These are phyloP conservation scores for Apiospora hydei DNA, from an alignment of 2,329 filamentous ascomycete species.

Conservation along the genomic window DNA sequence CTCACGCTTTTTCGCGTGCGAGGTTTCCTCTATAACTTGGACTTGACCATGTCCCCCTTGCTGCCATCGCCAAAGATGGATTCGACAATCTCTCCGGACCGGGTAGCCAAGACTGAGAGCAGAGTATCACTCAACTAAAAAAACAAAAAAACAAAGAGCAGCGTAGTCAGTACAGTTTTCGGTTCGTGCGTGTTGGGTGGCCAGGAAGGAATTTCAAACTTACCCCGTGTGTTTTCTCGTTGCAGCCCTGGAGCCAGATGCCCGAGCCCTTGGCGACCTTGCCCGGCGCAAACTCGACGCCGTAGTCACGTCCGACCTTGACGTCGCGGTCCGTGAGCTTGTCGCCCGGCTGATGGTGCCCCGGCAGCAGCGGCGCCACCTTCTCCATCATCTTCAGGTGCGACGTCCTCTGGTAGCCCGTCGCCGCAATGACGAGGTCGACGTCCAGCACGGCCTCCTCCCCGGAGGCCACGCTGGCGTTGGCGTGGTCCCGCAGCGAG, in stretches of 20 bases:
- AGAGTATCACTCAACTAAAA: slow-evolving; percentile 78
- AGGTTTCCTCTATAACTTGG: slow-evolving; percentile 6
- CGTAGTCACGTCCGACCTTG: slow-evolving; percentile 77
- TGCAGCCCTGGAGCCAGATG: slow-evolving; percentile 93
- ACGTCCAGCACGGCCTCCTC: slow-evolving; percentile 72
- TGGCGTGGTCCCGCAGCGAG: slow-evolving; percentile 49
- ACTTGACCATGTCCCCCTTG: not conserved
- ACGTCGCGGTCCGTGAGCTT: slow-evolving; percentile 59
- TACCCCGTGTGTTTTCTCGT: slow-evolving; percentile 90
- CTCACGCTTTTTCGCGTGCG: not conserved
- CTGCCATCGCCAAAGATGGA: slow-evolving; percentile 68
- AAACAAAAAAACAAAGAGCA: too few relatives aligned
- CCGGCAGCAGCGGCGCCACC: slow-evolving; percentile 71
- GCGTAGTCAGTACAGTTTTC: not conserved
- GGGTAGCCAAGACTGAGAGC: slow-evolving; percentile 77
- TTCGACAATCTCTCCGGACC: slow-evolving; percentile 79
- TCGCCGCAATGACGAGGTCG: slow-evolving; percentile 85
- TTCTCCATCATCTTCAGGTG: slow-evolving; percentile 79
- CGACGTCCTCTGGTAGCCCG: slow-evolving; percentile 80
- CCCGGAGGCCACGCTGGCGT: slow-evolving; percentile 30
- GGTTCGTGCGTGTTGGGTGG: not conserved
- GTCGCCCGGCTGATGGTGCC: slow-evolving; percentile 36
- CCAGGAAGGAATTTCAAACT: slow-evolving; percentile 49
- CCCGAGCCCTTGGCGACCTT: slow-evolving; percentile 77
- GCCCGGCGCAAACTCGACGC: slow-evolving; percentile 72